Percentiles rank a stretch among this genome's conserved stretches.
These are phyloP conservation scores for Saccharum hybrid DNA, from an alignment of 202 grass and related monocot species.

Conservation along the genomic window DNA sequence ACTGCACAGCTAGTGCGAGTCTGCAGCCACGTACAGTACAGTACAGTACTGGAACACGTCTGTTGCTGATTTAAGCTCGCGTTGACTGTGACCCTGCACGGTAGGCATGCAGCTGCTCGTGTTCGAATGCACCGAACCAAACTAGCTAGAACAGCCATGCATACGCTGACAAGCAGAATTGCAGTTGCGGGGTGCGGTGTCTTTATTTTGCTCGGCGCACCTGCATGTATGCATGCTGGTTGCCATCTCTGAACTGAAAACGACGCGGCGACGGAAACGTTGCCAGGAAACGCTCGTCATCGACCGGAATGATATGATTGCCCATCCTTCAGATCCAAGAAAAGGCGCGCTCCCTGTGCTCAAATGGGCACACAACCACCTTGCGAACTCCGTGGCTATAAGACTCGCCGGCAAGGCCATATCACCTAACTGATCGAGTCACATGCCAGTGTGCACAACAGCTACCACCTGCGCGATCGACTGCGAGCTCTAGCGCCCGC, in stretches of 20 bases:
- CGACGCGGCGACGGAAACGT: neutral
- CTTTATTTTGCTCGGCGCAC: neutral
- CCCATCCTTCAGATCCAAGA: conserved; percentile 52
- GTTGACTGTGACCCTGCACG: neutral
- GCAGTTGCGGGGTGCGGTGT: neutral
- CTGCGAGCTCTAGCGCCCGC: too few relatives aligned
- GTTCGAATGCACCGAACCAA: neutral
- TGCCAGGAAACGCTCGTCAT: neutral
- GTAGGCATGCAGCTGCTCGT: neutral
- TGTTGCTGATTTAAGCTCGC: neutral
- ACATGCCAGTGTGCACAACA: neutral
- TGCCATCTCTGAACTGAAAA: conserved; percentile 18
- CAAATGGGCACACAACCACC: conserved; percentile 6
- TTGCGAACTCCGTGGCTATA: conserved; percentile 20
- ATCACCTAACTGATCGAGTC: neutral
- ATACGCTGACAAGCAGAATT: neutral
- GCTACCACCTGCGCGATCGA: neutral
- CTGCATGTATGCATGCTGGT: neutral
- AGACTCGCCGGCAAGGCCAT: neutral
- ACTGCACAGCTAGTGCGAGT: neutral
- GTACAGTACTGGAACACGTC: neutral
- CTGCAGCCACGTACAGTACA: neutral
- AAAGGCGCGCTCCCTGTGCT: conserved; percentile 27
- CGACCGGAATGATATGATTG: neutral
- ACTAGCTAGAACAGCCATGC: neutral